Evolutionary conservation across 805 yeast species (phyloP), one percentile per base, ranked within the genome.

Genomic region (Wickerhamiella kurtzmanii): DNA sequence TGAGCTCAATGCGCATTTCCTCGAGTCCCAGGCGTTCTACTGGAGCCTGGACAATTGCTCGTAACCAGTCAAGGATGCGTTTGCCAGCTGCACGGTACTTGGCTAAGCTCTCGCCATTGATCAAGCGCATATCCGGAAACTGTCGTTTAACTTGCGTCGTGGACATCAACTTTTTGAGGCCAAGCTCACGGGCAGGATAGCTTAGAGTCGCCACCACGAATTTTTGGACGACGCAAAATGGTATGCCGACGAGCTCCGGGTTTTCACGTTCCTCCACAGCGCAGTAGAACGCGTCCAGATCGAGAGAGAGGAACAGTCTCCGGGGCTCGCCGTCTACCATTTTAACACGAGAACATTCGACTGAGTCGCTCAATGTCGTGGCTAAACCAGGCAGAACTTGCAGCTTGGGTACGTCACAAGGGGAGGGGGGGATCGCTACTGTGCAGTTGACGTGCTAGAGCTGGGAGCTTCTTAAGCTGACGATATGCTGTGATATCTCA

Each of bases 231-330:
- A 62, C 64, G 3, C 58, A 53, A 40, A 62, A 62, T 19, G 66
- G 61, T 39, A 47, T 53, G 32, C 41, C 58, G n/a, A 46, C 38
- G 13, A 62, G 50, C 2, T 53, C 40, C 2, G 61, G 60, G 44
- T 61, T 55, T 16, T 43, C 45, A 20, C 47, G 53, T 45, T 60
- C 56, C 48, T 62, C 66, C 13, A 62, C 66, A 2, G 55, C 65
- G 44, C 65, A 61, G 47, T 62, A 62, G 44, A 61, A 62, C 5
- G 66, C 66, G 39, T 62, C 64, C 43, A 62, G 49, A 43, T 62
- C 66, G 4, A 62, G 41, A 8, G 61, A 53, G 5, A 57, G 20
- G n/a, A 53, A 52, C 48, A 59, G 25, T 11, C 41, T 22, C 38
- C n/a, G n/a, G n/a, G n/a, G n/a, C n/a, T n/a, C n/a, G n/a, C n/a